Percentiles rank a stretch among this genome's conserved stretches.
phyloP scores from a whole-genome alignment of 345 rosid species.

The Eucalyptus marginata region DNA sequence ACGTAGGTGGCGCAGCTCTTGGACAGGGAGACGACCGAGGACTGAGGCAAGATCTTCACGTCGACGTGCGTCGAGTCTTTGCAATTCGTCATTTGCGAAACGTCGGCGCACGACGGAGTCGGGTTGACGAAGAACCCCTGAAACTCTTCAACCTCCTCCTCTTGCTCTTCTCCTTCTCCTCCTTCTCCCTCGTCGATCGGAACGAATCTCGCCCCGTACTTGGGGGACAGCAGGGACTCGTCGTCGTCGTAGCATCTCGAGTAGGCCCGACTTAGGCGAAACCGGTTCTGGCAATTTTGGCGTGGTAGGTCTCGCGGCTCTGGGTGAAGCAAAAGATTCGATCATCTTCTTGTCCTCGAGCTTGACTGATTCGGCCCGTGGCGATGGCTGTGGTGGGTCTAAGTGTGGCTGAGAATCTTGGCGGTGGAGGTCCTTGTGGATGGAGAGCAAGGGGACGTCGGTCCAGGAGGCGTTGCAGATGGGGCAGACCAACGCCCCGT shows the following conservation, averaged over 20 bases:
- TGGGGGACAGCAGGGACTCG: slow-evolving; percentile 59
- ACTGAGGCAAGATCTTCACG: slow-evolving; percentile 45
- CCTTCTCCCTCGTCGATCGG: slow-evolving; percentile 38
- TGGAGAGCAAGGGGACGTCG: slow-evolving; percentile 50
- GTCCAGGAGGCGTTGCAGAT: slow-evolving; percentile 69
- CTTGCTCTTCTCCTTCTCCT: neutral
- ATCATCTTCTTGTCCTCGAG: slow-evolving; percentile 18
- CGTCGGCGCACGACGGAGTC: neutral
- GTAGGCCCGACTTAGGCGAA: neutral
- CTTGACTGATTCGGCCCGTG: neutral
- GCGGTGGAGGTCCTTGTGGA: slow-evolving; percentile 9
- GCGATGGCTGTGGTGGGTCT: neutral
- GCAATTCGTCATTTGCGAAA: neutral
- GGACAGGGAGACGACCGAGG: slow-evolving; percentile 52
- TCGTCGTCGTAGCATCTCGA: slow-evolving; percentile 66
- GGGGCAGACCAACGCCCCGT: slow-evolving; percentile 54
- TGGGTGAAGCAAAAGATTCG: slow-evolving; percentile 19
- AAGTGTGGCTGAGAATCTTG: neutral
- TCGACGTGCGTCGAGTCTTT: slow-evolving; percentile 40
- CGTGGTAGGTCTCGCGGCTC: neutral
- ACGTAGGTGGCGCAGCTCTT: slow-evolving; percentile 58
- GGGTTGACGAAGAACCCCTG: slow-evolving; percentile 39
- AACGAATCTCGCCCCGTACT: neutral
- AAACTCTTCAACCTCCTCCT: slow-evolving; percentile 47
- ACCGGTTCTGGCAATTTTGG: neutral